Evolutionary conservation across 2,329 filamentous ascomycete species (phyloP).

Genomic region (Diaporthe longicolla): DNA sequence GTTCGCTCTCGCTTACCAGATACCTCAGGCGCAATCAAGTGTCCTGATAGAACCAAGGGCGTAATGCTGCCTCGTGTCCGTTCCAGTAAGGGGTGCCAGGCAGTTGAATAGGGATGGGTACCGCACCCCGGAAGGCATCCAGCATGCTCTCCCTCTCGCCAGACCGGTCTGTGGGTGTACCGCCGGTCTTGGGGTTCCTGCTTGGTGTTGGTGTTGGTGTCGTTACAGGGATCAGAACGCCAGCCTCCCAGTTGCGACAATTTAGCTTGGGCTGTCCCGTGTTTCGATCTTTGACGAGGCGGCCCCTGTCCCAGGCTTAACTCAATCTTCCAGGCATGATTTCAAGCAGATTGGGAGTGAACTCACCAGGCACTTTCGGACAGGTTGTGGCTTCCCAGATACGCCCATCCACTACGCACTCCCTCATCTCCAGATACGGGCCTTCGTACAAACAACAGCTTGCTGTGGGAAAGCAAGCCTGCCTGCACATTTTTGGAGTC

Average conservation of each 20-base stretch:
- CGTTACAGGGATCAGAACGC: conserved; percentile 79
- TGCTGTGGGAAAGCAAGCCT: conserved; percentile 90
- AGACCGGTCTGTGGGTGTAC: conserved; percentile 14
- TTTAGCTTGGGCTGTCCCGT: conserved; percentile 81
- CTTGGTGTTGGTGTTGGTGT: conserved; percentile 43
- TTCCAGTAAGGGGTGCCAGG: conserved; percentile 67
- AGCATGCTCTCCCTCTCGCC: conserved; percentile 46
- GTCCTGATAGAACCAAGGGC: conserved; percentile 58
- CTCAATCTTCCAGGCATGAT: conserved; percentile 26
- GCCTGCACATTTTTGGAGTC: conserved; percentile 80
- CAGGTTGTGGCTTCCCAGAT: conserved; percentile 91
- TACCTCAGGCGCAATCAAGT: not conserved
- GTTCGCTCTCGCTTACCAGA: conserved; percentile 27
- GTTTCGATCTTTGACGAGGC: conserved; percentile 77
- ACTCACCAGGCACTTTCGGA: conserved; percentile 92
- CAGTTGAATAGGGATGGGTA: conserved; percentile 76
- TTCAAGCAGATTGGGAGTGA: conserved; percentile 34
- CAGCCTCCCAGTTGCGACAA: conserved; percentile 96
- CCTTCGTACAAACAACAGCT: conserved; percentile 72
- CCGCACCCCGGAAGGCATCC: conserved; percentile 65
- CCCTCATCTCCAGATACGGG: conserved; percentile 26
- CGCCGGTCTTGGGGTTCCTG: conserved; percentile 18
- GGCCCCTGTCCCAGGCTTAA: conserved; percentile 61
- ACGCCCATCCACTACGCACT: conserved; percentile 75
- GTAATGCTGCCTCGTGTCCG: conserved; percentile 48